Base-by-base conservation (phyloP, 176 grass and related monocot genomes). In the Calamus simplicifolius region DNA sequence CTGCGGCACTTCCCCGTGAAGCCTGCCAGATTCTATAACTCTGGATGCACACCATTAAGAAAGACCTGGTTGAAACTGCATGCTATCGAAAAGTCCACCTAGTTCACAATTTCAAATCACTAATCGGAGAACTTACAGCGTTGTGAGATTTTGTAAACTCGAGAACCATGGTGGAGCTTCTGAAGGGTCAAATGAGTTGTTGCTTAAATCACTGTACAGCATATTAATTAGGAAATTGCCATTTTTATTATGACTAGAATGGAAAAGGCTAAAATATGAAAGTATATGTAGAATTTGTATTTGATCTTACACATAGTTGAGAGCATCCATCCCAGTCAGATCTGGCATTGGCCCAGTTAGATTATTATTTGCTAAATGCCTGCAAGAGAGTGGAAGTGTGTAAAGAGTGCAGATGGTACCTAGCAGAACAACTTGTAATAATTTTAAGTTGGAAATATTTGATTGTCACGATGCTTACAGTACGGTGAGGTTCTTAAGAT, bases 141-240 rank as follows among this genome's bases (percentile, higher is more conserved):
- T 66, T 27, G 54, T 77, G 57, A 95, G 82, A 52, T 61, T 49
- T 58, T 58, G 19, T 56, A 86, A 52, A 62, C 58, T 77, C 13
- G 56, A 50, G 62, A 95, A 73, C 85, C 90, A 95, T 50, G 48
- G 6, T 27, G 90, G 85, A 74, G 77, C 52, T 71, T 38, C 49
- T 55, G 76, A 86, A 6, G 59, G 65, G 58, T 61, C 50, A 56
- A 95, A 95, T 49, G 59, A 66, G 61, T 86, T 95, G 65, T 95
- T 95, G 79, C 90, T 95, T 48, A 89, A 83, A 70, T 89, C 79
- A 27, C 90, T 95, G 61, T n/a, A 48, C 38, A 54, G 71, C 51
- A 48, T 21, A 72, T 55, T 27, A 65, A 72, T 55, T 27, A 65
- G 19, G 27, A 62, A 27, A 48, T 23, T 13, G 12, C 1, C 7